Evolutionary conservation across 2,329 filamentous ascomycete genomes (phyloP).

Genomic region (Claviceps digitariae): DNA sequence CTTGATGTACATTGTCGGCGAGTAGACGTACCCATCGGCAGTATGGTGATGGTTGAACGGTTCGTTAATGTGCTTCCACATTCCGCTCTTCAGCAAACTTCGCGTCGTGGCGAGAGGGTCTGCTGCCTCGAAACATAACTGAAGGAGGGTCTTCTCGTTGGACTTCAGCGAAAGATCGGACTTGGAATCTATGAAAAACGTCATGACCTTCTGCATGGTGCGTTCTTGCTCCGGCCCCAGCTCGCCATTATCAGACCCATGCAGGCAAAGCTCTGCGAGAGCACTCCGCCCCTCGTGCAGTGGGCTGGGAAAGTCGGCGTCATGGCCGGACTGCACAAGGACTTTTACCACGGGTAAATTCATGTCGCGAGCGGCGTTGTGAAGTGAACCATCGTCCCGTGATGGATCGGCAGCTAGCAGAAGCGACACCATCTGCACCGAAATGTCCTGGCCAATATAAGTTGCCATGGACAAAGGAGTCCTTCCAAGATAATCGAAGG

Average conservation of each 20-base stretch:
- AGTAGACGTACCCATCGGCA: constrained; percentile 43
- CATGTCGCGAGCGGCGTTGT: constrained; percentile 48
- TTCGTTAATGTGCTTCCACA: constrained; percentile 53
- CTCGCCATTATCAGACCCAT: constrained; percentile 32
- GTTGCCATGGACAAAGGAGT: constrained; percentile 49
- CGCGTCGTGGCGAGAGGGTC: constrained; percentile 42
- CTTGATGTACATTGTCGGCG: constrained; percentile 48
- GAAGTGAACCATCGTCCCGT: constrained; percentile 51
- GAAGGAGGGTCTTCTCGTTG: constrained; percentile 43
- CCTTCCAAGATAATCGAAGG: constrained; percentile 40
- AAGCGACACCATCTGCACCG: constrained; percentile 38
- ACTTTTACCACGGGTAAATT: constrained; percentile 42
- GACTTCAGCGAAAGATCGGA: constrained; percentile 42
- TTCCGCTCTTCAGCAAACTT: constrained; percentile 45
- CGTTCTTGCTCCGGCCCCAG: constrained; percentile 35
- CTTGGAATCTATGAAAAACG: constrained; percentile 40
- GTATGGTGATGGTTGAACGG: constrained; percentile 38
- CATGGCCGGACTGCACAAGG: constrained; percentile 45
- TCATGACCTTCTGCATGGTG: constrained; percentile 42
- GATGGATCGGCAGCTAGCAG: constrained; percentile 42
- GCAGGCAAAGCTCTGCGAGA: constrained; percentile 48
- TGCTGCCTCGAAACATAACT: constrained; percentile 44
- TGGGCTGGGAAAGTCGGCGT: constrained; percentile 50
- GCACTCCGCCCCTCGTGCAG: constrained; percentile 49
- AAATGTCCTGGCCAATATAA: constrained; percentile 36